Percentiles rank a stretch among this genome's conserved stretches.
These are phyloP conservation scores for Cercospora brassicicola DNA, from an alignment of 2,329 filamentous ascomycete species.

Conservation along the genomic window DNA sequence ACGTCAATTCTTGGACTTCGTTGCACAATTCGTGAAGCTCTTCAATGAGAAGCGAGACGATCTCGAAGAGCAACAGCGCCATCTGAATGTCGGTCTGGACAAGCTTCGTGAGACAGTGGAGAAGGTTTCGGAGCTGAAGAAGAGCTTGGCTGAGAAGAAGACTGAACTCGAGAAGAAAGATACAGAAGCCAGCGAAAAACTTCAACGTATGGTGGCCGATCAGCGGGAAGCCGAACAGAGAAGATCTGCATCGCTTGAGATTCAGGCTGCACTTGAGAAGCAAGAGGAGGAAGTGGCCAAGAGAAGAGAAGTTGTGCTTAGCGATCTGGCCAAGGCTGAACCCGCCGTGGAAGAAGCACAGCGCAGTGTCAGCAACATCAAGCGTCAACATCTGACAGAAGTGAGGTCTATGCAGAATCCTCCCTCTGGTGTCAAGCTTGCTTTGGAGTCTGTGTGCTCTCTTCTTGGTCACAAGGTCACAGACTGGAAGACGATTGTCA, in stretches of 20 bases:
- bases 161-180: slow-evolving; percentile 90
- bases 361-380: slow-evolving; percentile 97
- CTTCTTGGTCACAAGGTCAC: slow-evolving; percentile 85
- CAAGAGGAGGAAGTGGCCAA: slow-evolving; percentile 85
- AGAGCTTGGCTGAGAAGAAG: slow-evolving; percentile 92
- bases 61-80: slow-evolving; percentile 95
- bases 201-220: slow-evolving; percentile 95
- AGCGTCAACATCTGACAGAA: slow-evolving; percentile 94
- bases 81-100: slow-evolving; percentile 96
- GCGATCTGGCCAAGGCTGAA: slow-evolving; percentile 85
- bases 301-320: slow-evolving; percentile 78
- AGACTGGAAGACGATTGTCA: slow-evolving; percentile 89
- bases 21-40: slow-evolving; percentile 93
- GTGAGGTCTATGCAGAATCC: slow-evolving; percentile 95
- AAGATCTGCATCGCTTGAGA: slow-evolving; percentile 82
- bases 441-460: slow-evolving; percentile 94
- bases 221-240: slow-evolving; percentile 91
- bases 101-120: slow-evolving; percentile 96
- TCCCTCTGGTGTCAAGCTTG: slow-evolving; percentile 83
- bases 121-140: slow-evolving; percentile 89
- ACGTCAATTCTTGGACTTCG: slow-evolving; percentile 95
- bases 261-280: slow-evolving; percentile 81
- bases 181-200: slow-evolving; percentile 91
- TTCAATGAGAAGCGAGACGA: slow-evolving; percentile 99
- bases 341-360: slow-evolving; percentile 90